Evolutionary conservation across 2,329 filamentous ascomycete species (phyloP).

Genomic region (Harringtonia lauricola): DNA sequence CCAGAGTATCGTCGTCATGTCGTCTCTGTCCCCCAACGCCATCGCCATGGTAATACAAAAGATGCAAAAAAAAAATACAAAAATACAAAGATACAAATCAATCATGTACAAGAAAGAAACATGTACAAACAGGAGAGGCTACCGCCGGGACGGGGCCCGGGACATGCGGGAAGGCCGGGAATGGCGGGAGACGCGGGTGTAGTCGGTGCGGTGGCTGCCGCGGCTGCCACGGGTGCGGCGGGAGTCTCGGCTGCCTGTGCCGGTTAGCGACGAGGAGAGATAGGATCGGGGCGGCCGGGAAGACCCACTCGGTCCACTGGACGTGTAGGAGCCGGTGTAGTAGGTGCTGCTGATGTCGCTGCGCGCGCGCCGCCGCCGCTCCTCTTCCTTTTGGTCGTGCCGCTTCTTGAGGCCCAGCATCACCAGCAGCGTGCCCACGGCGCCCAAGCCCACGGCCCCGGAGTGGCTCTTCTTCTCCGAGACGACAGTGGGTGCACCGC

Average conservation of each 20-base stretch:
- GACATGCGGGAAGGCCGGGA: slow-evolving; percentile 9
- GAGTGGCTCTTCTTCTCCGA: slow-evolving; percentile 41
- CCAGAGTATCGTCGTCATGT: background rate
- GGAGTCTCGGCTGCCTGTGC: slow-evolving; percentile 26
- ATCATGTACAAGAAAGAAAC: background rate
- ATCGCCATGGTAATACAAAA: background rate
- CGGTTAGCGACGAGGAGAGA: slow-evolving; percentile 10
- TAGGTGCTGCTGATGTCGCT: slow-evolving; percentile 39
- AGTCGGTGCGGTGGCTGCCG: slow-evolving; percentile 15
- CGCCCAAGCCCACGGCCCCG: slow-evolving; percentile 39
- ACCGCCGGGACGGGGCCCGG: background rate
- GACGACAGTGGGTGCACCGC: slow-evolving; percentile 24
- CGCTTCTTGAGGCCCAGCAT: slow-evolving; percentile 41
- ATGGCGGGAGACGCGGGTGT: slow-evolving; percentile 16
- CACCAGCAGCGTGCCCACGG: slow-evolving; percentile 38
- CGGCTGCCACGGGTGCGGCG: slow-evolving; percentile 12
- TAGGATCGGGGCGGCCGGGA: background rate
- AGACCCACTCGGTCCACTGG: slow-evolving; percentile 38
- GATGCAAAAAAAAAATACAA: background rate
- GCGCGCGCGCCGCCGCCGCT: slow-evolving; percentile 28
- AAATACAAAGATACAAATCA: background rate
- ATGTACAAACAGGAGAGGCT: too few relatives aligned
- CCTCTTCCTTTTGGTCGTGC: slow-evolving; percentile 38
- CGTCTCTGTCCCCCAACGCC: background rate
- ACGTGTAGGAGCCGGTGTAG: slow-evolving; percentile 43